Evolutionary conservation across 306 rosid species (phyloP).

Genomic region (Fragaria nilgerrensis): DNA sequence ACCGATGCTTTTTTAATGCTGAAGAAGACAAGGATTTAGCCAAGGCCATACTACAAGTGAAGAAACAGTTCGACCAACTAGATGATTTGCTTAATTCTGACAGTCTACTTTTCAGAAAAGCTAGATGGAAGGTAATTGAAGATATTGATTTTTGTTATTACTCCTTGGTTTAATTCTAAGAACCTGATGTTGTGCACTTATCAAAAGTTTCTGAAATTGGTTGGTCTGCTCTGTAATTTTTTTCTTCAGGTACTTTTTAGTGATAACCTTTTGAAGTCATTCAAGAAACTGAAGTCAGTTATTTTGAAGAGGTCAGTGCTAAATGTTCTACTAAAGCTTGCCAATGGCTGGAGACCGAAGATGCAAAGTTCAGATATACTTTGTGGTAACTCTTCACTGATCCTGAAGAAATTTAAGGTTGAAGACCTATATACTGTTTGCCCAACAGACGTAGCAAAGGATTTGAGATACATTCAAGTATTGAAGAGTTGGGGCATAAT

Average conservation of each 20-base stretch:
- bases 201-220: not conserved
- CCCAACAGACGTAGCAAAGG: slow-evolving; percentile 52
- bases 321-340: too few species aligned
- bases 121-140: slow-evolving; percentile 68
- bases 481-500: slow-evolving; percentile 67
- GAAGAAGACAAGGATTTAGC: slow-evolving; percentile 57
- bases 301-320: not conserved
- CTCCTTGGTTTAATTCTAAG: too few species aligned
- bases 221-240: not conserved
- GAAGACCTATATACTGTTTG: slow-evolving; percentile 44
- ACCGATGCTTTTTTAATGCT: slow-evolving; percentile 59
- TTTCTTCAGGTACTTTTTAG: slow-evolving; percentile 58
- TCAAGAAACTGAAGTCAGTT: slow-evolving; percentile 35
- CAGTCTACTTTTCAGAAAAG: slow-evolving; percentile 50
- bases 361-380: slow-evolving; percentile 26
- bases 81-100: slow-evolving; percentile 65
- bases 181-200: not conserved
- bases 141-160: not conserved
- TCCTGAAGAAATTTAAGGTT: slow-evolving; percentile 53
- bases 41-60: slow-evolving; percentile 49
- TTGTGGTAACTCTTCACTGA: slow-evolving; percentile 43
- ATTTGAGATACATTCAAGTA: slow-evolving; percentile 41
- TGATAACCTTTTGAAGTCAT: slow-evolving; percentile 62
- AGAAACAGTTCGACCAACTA: slow-evolving; percentile 55
- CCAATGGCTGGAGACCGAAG: slow-evolving; percentile 43